Conservation (phyloP, 345 rosid species). For the Ailanthus altissimus region DNA sequence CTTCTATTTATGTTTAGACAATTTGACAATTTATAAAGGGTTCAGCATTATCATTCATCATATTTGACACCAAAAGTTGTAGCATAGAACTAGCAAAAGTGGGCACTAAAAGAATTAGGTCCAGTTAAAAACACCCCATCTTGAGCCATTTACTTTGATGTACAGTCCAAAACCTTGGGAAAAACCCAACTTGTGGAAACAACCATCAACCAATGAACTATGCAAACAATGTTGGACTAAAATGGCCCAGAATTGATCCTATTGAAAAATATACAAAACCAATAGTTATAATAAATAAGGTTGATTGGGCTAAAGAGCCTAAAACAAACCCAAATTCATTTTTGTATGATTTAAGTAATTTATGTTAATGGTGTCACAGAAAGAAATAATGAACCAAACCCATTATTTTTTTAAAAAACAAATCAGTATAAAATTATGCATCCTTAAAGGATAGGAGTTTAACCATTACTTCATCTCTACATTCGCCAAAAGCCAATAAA, state of each 20-base stretch:
- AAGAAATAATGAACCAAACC: neutral
- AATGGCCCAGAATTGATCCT: neutral
- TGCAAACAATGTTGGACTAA: neutral
- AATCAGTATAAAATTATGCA: neutral
- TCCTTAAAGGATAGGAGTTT: neutral
- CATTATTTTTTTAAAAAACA: neutral
- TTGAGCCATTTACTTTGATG: neutral
- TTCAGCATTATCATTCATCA: neutral
- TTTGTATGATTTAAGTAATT: neutral
- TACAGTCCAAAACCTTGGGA: neutral
- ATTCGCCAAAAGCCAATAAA: neutral
- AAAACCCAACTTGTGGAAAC: neutral
- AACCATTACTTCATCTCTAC: neutral
- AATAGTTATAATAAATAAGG: neutral
- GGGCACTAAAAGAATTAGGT: neutral
- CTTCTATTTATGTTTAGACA: no score
- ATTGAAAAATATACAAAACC: neutral
- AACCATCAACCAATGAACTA: neutral
- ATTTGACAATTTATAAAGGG: neutral
- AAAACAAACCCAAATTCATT: neutral
- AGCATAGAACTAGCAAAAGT: neutral
- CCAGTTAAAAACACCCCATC: neutral
- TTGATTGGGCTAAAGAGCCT: neutral
- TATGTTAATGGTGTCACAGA: neutral
- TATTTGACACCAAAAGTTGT: neutral